Evolutionary conservation across 495 filamentous ascomycete genomes (phyloP), one percentile per base, ranked within the genome.

Genomic region (Neurospora sp.): DNA sequence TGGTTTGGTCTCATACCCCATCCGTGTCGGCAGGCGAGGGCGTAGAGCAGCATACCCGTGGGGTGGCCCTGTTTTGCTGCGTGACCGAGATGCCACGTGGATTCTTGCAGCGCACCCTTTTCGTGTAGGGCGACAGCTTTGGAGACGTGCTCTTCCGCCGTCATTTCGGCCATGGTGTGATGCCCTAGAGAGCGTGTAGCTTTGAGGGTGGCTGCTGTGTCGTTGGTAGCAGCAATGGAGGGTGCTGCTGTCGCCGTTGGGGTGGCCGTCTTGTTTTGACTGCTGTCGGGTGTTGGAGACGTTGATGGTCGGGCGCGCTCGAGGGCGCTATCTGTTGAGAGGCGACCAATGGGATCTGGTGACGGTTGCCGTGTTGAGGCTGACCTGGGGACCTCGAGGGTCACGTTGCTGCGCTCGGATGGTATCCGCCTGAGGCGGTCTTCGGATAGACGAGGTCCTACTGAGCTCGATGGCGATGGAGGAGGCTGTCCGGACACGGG

Each of bases 1-100:
- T 91, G 93, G 79, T 97, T 97, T 20, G 93, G 88, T 20, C 93
- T 89, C 93, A 98, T 97, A 10, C 96, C 96, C 96, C 96, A 99
- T 38, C 96, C 96, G 78, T 98, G 96, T n/a, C 96, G 89, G 78
- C 94, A 97, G 40, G 96, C 96, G 47, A 99, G 86, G 6, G 95
- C 96, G 81, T 97, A 99, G 9, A 98, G 85, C 7, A 99, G 85
- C 96, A 99, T 99, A 14, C 90, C 96, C 0, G 94, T 97, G 0
- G 96, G 94, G 70, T 96, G 89, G 14, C 91, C 90, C 47, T 90
- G 89, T 75, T 90, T 90, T 3, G 96, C 96, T 6, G 96, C 96
- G 76, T 97, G 88, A 10, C 96, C 92, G 38, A 99, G 86, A 79
- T 99, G 96, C 80, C 97, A 99, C 3, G 96, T 97, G 0, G 94